Conservation (phyloP, 2,329 filamentous ascomycete species). For the Calonectria pseudoreteaudii region DNA sequence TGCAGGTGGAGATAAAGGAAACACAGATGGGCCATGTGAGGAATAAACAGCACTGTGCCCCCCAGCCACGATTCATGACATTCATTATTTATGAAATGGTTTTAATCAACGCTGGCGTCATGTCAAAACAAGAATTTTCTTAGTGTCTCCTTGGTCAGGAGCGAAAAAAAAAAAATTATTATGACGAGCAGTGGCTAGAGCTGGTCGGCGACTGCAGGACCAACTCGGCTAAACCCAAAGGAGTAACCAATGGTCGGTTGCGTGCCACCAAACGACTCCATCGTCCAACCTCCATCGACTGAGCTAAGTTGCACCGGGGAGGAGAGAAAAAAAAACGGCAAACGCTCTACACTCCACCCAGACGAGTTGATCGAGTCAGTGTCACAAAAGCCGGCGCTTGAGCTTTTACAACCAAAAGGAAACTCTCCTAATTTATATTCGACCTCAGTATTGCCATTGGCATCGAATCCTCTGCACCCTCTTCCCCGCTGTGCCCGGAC, state of each 20-base stretch:
- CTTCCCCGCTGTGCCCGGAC: background rate
- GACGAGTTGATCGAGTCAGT: background rate
- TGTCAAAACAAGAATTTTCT: background rate
- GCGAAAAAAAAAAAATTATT: background rate
- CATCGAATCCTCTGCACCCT: background rate
- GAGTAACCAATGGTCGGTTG: background rate
- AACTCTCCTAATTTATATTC: background rate
- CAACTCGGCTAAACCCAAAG: constrained; percentile 1
- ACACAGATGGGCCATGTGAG: background rate
- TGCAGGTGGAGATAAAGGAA: background rate
- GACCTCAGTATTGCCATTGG: background rate
- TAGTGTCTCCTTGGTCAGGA: background rate
- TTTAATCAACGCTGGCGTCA: background rate
- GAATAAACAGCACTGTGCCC: background rate
- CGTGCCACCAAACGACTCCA: constrained; percentile 3
- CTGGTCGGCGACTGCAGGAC: background rate
- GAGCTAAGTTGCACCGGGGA: constrained; percentile 7
- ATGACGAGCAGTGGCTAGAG: background rate
- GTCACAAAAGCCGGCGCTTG: background rate
- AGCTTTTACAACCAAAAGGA: background rate
- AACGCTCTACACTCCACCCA: background rate
- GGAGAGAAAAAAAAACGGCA: constrained; percentile 17
- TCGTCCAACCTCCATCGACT: constrained; percentile 15
- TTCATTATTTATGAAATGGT: background rate
- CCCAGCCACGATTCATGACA: background rate